Percentiles rank a stretch among this genome's conserved stretches.
These are phyloP conservation scores for Botrytis pseudocinerea DNA, from an alignment of 2,329 filamentous ascomycete species.

Conservation along the genomic window DNA sequence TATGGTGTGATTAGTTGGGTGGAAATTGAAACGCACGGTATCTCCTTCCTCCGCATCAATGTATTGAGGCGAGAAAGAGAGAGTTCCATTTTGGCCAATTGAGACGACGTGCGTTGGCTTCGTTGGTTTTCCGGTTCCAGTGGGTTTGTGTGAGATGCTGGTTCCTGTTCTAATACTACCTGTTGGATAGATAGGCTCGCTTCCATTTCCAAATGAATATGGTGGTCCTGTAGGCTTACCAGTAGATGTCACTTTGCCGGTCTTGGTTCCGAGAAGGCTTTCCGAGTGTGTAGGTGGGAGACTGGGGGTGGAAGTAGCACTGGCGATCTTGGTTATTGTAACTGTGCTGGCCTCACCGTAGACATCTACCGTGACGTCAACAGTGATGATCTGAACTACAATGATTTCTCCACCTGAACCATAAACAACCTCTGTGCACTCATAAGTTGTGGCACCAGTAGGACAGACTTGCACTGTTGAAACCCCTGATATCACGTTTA, in stretches of 20 bases:
- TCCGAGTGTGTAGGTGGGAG: conserved; percentile 8
- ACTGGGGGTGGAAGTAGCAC: conserved; percentile 17
- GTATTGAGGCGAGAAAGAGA: conserved; percentile 22
- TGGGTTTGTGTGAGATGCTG: conserved; percentile 1
- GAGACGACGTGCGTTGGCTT: conserved; percentile 24
- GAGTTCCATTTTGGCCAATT: conserved; percentile 24
- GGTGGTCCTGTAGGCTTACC: neutral
- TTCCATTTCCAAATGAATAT: conserved; percentile 19
- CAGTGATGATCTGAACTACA: conserved; percentile 20
- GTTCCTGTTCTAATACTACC: neutral
- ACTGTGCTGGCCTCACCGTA: conserved; percentile 14
- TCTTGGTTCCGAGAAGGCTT: conserved; percentile 4
- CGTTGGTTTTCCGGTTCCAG: neutral
- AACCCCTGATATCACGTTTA: conserved; percentile 21
- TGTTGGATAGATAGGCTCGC: neutral
- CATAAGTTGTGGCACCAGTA: conserved; percentile 18
- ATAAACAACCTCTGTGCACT: conserved; percentile 20
- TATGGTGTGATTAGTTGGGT: conserved; percentile 24
- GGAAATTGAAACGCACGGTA: conserved; percentile 25
- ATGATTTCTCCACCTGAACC: conserved; percentile 15
- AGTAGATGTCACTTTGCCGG: neutral
- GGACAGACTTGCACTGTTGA: conserved; percentile 23
- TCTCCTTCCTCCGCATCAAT: conserved; percentile 24
- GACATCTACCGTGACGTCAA: conserved; percentile 17
- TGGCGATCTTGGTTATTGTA: conserved; percentile 21